Conservation (phyloP, 306 rosid genomes). For the Dalbergia oliveri region DNA sequence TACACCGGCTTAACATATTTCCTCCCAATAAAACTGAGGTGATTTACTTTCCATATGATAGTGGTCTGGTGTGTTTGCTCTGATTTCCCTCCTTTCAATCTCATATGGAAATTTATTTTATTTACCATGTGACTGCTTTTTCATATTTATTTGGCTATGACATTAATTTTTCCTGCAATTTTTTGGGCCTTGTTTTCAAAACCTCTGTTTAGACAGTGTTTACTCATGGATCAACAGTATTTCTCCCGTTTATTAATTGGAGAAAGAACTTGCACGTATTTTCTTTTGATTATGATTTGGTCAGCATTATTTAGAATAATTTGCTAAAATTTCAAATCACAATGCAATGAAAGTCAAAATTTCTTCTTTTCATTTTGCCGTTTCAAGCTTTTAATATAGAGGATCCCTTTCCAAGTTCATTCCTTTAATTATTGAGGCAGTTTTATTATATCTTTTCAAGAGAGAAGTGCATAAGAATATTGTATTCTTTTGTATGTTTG, state of each 20-base stretch:
- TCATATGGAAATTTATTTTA: not conserved
- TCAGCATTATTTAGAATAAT: constrained; percentile 18
- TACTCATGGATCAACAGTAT: not conserved
- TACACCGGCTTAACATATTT: constrained; percentile 85
- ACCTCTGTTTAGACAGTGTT: not conserved
- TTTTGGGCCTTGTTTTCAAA: constrained; percentile 29
- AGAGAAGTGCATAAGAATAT: not conserved
- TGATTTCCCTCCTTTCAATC: constrained; percentile 30
- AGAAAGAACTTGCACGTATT: not conserved
- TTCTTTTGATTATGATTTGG: not conserved
- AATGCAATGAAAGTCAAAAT: not conserved
- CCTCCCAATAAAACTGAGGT: constrained; percentile 90
- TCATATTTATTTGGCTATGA: not conserved
- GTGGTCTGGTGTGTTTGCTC: not conserved
- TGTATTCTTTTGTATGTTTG: not conserved
- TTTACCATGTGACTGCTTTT: constrained; percentile 6
- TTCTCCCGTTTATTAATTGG: not conserved
- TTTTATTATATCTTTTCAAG: constrained; percentile 4
- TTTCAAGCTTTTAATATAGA: not conserved
- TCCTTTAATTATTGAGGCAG: not conserved
- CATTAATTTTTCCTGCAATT: not conserved
- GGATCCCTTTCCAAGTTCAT: not conserved
- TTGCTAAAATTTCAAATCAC: constrained; percentile 3
- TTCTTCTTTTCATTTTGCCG: not conserved
- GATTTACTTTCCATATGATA: constrained; percentile 35